These are phyloP conservation scores for Populus pruinosa DNA, from an alignment of 345 rosid genomes.

Conservation along the genomic window DNA sequence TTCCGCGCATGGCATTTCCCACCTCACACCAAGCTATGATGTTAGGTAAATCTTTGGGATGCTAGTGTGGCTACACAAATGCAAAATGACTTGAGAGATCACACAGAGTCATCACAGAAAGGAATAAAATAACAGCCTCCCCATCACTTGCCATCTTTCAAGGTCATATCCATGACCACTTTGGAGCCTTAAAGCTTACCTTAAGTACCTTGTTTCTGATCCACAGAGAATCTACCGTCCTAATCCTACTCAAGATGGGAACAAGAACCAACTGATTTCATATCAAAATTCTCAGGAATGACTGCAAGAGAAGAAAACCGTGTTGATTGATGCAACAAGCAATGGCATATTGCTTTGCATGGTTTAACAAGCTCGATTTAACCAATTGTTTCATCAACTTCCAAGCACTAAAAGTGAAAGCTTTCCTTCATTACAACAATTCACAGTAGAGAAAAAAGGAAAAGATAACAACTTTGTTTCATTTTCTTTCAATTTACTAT, in stretches of 20 bases:
- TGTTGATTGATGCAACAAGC: neutral
- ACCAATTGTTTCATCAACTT: neutral
- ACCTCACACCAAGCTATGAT: too few relatives aligned
- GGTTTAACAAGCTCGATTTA: neutral
- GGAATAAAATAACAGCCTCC: too few relatives aligned
- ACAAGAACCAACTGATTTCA: neutral
- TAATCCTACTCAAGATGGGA: neutral
- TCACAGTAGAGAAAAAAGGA: neutral
- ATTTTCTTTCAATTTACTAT: constrained; percentile 21
- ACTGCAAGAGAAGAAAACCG: neutral
- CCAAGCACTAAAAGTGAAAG: neutral
- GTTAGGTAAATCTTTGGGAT: too few relatives aligned
- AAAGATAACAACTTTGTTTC: constrained; percentile 9
- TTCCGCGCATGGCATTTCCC: too few relatives aligned
- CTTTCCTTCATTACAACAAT: neutral
- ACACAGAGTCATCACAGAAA: too few relatives aligned
- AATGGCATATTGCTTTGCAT: neutral
- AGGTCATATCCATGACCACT: too few relatives aligned
- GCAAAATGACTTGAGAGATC: too few relatives aligned
- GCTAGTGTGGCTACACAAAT: too few relatives aligned
- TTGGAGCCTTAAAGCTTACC: neutral
- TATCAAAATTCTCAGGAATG: neutral
- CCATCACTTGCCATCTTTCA: too few relatives aligned
- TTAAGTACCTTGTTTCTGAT: neutral
- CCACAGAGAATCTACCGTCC: neutral